phyloP scores from a whole-genome alignment of 768 basidiomycete species.

The Collybia sordida region DNA sequence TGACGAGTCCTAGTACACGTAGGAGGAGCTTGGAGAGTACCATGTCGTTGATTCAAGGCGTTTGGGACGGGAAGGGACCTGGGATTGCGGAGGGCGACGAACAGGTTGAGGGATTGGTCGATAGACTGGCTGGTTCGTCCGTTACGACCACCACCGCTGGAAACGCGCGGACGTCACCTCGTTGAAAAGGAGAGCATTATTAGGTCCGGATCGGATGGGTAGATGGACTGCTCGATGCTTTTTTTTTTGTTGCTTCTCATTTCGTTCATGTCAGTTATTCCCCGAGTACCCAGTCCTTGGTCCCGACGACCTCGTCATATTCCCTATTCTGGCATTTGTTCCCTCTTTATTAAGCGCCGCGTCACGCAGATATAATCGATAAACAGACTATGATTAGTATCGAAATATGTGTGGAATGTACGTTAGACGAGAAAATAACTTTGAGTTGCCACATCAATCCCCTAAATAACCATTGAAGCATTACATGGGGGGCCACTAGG shows the following conservation, averaged over 20 bases:
- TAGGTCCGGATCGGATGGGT: background rate
- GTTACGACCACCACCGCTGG: slow-evolving; percentile 5
- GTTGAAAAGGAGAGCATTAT: background rate
- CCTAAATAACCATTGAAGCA: no score
- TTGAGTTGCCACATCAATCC: background rate
- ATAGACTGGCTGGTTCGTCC: slow-evolving; percentile 30
- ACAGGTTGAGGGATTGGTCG: slow-evolving; percentile 31
- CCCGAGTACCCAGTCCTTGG: background rate
- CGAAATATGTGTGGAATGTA: background rate
- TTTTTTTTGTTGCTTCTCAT: background rate
- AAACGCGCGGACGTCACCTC: slow-evolving; percentile 1
- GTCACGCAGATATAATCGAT: background rate
- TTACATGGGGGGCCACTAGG: no score
- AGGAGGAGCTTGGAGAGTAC: slow-evolving; percentile 93
- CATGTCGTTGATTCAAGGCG: slow-evolving; percentile 92
- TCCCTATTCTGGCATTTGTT: background rate
- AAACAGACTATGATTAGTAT: background rate
- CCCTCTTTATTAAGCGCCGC: background rate
- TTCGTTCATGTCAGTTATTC: background rate
- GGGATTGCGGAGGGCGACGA: slow-evolving; percentile 35
- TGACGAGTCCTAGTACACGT: slow-evolving; percentile 91
- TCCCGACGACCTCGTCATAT: background rate
- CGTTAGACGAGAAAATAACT: slow-evolving; percentile 1
- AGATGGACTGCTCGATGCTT: background rate
- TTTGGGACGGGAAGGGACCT: slow-evolving; percentile 68